Evolutionary conservation across 805 yeast genomes (phyloP).

Genomic region (Groenewaldozyma tartarivorans): DNA sequence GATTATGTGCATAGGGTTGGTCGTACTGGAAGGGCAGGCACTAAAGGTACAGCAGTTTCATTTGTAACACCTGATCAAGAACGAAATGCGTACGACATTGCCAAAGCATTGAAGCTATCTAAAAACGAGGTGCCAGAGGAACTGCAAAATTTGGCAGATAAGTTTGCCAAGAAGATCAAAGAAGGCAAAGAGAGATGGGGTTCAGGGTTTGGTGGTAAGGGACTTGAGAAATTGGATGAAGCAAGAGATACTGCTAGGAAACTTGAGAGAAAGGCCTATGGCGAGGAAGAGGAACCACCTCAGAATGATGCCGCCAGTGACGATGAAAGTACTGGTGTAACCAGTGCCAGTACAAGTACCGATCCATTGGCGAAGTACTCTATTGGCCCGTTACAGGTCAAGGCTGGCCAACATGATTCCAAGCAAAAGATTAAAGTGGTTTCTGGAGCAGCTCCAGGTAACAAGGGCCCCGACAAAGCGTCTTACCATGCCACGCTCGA

Average conservation of each 20-base stretch:
- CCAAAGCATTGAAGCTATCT: slow-evolving; percentile 55
- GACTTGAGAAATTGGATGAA: slow-evolving; percentile 68
- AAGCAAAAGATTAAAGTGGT: slow-evolving; percentile 26
- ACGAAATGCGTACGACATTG: slow-evolving; percentile 56
- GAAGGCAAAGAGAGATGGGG: slow-evolving; percentile 51
- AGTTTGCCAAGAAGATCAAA: slow-evolving; percentile 52
- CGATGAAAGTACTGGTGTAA: slow-evolving; percentile 12
- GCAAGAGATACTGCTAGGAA: slow-evolving; percentile 42
- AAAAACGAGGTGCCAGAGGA: slow-evolving; percentile 45
- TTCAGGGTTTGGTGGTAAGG: slow-evolving; percentile 90
- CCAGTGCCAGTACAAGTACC: slow-evolving; percentile 2
- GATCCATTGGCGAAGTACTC: slow-evolving; percentile 12
- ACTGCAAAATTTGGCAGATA: slow-evolving; percentile 40
- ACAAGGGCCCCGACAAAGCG: slow-evolving; percentile 45
- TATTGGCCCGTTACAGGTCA: slow-evolving; percentile 10
- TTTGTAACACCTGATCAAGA: slow-evolving; percentile 56
- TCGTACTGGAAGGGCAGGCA: slow-evolving; percentile 89
- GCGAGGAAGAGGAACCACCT: slow-evolving; percentile 25
- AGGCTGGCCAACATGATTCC: slow-evolving; percentile 14
- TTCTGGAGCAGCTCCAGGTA: slow-evolving; percentile 44
- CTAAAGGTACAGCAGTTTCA: slow-evolving; percentile 65
- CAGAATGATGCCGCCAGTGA: slow-evolving; percentile 26
- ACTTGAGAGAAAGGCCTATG: slow-evolving; percentile 42
- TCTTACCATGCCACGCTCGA: slow-evolving; percentile 58
- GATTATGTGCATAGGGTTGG: slow-evolving; percentile 96